These are phyloP conservation scores for Pulveroboletus frians DNA, from an alignment of 768 basidiomycete species.

Conservation along the genomic window DNA sequence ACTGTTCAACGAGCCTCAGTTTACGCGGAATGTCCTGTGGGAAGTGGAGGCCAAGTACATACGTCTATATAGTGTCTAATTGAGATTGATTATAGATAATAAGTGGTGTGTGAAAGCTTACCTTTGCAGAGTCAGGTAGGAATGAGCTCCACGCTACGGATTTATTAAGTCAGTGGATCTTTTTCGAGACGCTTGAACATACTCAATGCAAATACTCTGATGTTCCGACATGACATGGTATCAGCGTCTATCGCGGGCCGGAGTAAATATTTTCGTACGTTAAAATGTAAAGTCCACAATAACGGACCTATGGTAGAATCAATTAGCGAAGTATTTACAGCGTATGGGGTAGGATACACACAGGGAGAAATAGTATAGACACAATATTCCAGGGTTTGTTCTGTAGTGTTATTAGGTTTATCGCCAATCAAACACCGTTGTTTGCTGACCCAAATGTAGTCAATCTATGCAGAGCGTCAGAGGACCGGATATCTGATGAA, in stretches of 20 bases:
- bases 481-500: not conserved
- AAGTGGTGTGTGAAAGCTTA: not conserved
- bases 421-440: not conserved
- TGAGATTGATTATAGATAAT: not conserved
- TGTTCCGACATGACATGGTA: not conserved
- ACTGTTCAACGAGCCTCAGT: not conserved
- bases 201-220: constrained; percentile 3
- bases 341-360: not conserved
- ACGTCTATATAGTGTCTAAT: not conserved
- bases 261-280: not conserved
- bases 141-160: constrained; percentile 8
- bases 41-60: not conserved
- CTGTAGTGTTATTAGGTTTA: not conserved
- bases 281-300: constrained; percentile 3
- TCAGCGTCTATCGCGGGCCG: not conserved
- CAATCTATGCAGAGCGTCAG: not conserved
- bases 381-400: not conserved
- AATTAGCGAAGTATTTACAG: too few relatives aligned
- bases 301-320: constrained; percentile 7
- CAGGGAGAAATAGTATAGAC: not conserved
- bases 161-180: not conserved
- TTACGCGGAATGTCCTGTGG: not conserved
- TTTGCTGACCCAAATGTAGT: not conserved
- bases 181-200: not conserved
- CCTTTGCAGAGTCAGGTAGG: constrained; percentile 5